Evolutionary conservation across 352 stramenopile genomes (phyloP).

Genomic region (Phytophthora nicotianae): DNA sequence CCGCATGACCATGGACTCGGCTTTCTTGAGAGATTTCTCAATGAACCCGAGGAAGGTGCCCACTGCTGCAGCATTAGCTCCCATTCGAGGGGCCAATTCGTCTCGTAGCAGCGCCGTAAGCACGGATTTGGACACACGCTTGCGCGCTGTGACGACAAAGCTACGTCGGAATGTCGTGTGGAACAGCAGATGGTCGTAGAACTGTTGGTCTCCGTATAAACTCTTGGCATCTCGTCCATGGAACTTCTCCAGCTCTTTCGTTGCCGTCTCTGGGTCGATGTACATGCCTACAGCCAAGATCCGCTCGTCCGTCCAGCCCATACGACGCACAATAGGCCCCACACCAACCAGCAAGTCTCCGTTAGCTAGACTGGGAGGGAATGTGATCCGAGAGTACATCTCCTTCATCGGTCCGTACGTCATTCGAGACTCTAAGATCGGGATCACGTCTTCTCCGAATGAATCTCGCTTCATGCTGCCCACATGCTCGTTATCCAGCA

Average conservation of each 20-base stretch:
- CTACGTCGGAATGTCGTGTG: constrained; percentile 70
- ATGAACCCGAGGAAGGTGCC: constrained; percentile 75
- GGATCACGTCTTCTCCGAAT: constrained; percentile 54
- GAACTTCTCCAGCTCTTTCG: constrained; percentile 62
- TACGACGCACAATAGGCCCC: constrained; percentile 71
- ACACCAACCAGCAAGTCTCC: constrained; percentile 78
- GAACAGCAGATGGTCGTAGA: constrained; percentile 72
- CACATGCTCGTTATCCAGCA: constrained; percentile 31
- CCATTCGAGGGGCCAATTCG: constrained; percentile 74
- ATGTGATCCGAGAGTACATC: constrained; percentile 78
- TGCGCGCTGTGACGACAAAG: constrained; percentile 80
- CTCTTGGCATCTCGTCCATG: constrained; percentile 57
- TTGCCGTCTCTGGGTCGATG: constrained; percentile 68
- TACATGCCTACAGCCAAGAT: constrained; percentile 83
- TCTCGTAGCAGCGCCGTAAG: constrained; percentile 68
- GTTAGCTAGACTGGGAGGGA: constrained; percentile 75
- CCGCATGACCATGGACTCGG: constrained; percentile 78
- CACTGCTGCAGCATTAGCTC: constrained; percentile 50
- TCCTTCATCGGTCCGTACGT: constrained; percentile 76
- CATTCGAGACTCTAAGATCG: constrained; percentile 66
- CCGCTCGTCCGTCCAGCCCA: constrained; percentile 84
- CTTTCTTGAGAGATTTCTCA: constrained; percentile 84
- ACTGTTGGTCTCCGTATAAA: constrained; percentile 73
- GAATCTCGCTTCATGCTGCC: constrained; percentile 32
- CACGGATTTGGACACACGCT: constrained; percentile 79